phyloP scores from a whole-genome alignment of 2,329 filamentous ascomycete species.

The Aspergillus latus region DNA sequence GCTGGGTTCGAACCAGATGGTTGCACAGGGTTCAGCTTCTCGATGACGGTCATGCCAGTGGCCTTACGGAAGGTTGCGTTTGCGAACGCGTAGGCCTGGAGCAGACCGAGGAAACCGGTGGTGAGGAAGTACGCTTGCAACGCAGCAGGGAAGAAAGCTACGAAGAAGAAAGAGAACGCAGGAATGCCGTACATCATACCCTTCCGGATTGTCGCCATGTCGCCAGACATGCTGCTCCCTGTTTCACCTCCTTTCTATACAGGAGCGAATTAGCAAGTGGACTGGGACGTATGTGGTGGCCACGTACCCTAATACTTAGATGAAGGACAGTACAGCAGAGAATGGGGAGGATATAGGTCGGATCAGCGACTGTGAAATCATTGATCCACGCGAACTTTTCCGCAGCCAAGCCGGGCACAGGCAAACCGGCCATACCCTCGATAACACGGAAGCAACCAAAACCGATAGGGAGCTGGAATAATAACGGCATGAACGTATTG shows the following conservation, averaged over 20 bases:
- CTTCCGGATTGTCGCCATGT: conserved; percentile 31
- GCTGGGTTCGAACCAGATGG: not conserved
- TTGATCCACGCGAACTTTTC: conserved; percentile 75
- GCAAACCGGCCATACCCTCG: conserved; percentile 70
- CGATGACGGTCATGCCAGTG: conserved; percentile 28
- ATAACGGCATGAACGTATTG: conserved; percentile 53
- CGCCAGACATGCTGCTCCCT: conserved; percentile 32
- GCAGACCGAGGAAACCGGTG: conserved; percentile 37
- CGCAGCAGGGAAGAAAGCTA: conserved; percentile 55
- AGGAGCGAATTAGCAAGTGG: conserved; percentile 5
- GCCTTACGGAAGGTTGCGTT: conserved; percentile 31
- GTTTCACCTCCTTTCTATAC: conserved; percentile 41
- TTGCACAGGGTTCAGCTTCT: conserved; percentile 1
- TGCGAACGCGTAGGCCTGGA: conserved; percentile 50
- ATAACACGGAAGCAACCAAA: conserved; percentile 79
- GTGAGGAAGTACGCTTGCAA: conserved; percentile 64
- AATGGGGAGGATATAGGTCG: conserved; percentile 71
- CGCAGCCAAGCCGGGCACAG: conserved; percentile 73
- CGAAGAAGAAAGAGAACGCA: conserved; percentile 53
- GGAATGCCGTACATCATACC: conserved; percentile 51
- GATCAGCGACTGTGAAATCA: conserved; percentile 75
- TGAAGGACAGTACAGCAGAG: conserved; percentile 59
- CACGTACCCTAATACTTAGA: conserved; percentile 58
- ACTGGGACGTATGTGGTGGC: not conserved
- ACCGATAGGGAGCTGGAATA: conserved; percentile 68